phyloP scores from a whole-genome alignment of 495 filamentous ascomycete species.

The Xanthoparmelia taractica region DNA sequence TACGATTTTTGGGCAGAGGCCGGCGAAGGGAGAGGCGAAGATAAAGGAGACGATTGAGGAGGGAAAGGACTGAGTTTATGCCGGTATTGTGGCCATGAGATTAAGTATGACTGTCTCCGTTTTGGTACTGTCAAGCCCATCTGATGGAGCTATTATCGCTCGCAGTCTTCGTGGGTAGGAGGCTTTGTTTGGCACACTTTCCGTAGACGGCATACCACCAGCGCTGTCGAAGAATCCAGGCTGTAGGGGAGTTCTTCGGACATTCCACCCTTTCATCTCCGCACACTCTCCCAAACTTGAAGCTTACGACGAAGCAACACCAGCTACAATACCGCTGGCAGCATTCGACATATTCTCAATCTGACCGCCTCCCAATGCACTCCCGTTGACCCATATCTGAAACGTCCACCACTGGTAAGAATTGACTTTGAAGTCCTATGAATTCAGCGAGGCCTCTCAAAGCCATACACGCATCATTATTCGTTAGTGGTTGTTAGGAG shows the following conservation, averaged over 20 bases:
- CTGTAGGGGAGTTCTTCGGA: background rate
- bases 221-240: background rate
- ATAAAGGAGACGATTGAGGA: conserved; percentile 34
- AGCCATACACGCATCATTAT: conserved; percentile 12
- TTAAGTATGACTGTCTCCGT: background rate
- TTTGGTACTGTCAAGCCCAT: background rate
- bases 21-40: conserved; percentile 62
- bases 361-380: background rate
- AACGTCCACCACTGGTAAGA: background rate
- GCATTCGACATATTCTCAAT: background rate
- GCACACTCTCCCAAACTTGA: no score
- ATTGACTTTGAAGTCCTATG: background rate
- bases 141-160: background rate
- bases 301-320: background rate
- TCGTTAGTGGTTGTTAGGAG: background rate
- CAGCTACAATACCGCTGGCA: background rate
- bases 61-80: conserved; percentile 6
- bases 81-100: background rate
- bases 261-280: no score
- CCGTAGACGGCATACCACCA: background rate
- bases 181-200: background rate
- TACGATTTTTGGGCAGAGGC: conserved; percentile 81
- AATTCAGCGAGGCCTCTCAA: conserved; percentile 11
- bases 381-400: background rate
- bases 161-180: background rate